Evolutionary conservation across 495 filamentous ascomycete genomes (phyloP).

Genomic region (Podospora pseudocomata): DNA sequence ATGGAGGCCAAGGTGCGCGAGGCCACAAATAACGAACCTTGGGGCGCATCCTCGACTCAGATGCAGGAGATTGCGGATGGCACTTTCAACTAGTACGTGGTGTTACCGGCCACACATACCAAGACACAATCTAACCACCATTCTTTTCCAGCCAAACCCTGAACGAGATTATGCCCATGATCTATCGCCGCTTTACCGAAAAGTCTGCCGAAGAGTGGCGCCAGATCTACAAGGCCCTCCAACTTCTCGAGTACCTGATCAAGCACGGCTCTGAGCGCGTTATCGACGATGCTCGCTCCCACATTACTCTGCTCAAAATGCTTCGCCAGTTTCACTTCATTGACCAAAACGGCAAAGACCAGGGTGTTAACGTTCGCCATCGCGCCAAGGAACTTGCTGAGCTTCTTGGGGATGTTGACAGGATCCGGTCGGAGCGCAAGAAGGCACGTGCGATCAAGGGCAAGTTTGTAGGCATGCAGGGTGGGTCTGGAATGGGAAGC

Average conservation of each 20-base stretch:
- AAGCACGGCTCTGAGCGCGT: conserved; percentile 98
- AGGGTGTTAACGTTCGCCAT: conserved; percentile 96
- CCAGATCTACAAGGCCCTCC: conserved; percentile 97
- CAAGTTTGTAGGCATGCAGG: conserved; percentile 93
- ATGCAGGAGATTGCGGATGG: conserved; percentile 97
- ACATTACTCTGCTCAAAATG: conserved; percentile 95
- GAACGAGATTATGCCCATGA: conserved; percentile 99
- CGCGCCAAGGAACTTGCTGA: conserved; percentile 94
- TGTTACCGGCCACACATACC: conserved; percentile 3
- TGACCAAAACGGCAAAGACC: conserved; percentile 94
- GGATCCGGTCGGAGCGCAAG: conserved; percentile 88
- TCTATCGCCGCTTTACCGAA: conserved; percentile 98
- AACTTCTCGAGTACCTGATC: conserved; percentile 94
- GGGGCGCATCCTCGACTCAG: conserved; percentile 85
- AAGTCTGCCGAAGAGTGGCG: conserved; percentile 98
- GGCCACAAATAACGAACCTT: conserved; percentile 97
- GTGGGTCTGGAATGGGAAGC: conserved; percentile 55
- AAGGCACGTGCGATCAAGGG: conserved; percentile 85
- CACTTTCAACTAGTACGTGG: conserved; percentile 92
- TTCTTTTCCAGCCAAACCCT: conserved; percentile 70
- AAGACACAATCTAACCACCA: neutral
- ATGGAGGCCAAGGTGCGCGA: conserved; percentile 99
- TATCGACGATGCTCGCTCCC: conserved; percentile 93
- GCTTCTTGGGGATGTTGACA: conserved; percentile 87
- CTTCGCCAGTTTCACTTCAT: conserved; percentile 98